Evolutionary conservation across 2,329 filamentous ascomycete genomes (phyloP), one percentile per base, ranked within the genome.

Genomic region (Nemania bipapillata): DNA sequence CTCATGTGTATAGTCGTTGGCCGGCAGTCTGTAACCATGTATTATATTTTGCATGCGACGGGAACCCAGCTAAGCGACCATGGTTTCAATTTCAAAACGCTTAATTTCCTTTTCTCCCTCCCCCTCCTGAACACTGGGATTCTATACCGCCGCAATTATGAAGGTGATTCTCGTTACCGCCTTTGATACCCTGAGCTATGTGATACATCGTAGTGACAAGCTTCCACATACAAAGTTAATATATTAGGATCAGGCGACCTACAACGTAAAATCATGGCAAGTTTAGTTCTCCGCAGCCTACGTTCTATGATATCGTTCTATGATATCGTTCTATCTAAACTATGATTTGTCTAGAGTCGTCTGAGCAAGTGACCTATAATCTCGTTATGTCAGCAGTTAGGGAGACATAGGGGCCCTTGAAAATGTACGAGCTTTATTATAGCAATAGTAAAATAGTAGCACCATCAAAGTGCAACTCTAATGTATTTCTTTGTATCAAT

Each of bases 1-100:
- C 30, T 26, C 35, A 49, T 53, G 47, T 30, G 54, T 55, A 37
- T 56, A 50, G 56, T 65, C 30, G 32, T 55, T 49, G n/a, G 56
- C 37, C 22, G 49, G 62, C 56, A 60, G 65, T 67, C 54, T 63
- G 65, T 63, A 26, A 57, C 45, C 32, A 63, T 67, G 65, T 67
- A 63, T 26, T 47, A 65, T 65, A 60, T 60, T 32, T 63, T 63
- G 65, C 65, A 67, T 63, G 59, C 59, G 54, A 50, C 28, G 54
- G 62, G 26, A 53, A 47, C 53, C 8, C 45, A 42, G 58, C 45
- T 7, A 22, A 59, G 62, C 62, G 54, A 37, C 52, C 35, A 32
- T 40, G 54, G 26, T 53, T 53, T 53, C 35, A 35, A 65, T 53
- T 59, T 45, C 17, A 57, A 65, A 52, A 35, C 20, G 54, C 24